Evolutionary conservation across 2,329 filamentous ascomycete species (phyloP).

Genomic region (Chrysoporthe deuterocubensis): DNA sequence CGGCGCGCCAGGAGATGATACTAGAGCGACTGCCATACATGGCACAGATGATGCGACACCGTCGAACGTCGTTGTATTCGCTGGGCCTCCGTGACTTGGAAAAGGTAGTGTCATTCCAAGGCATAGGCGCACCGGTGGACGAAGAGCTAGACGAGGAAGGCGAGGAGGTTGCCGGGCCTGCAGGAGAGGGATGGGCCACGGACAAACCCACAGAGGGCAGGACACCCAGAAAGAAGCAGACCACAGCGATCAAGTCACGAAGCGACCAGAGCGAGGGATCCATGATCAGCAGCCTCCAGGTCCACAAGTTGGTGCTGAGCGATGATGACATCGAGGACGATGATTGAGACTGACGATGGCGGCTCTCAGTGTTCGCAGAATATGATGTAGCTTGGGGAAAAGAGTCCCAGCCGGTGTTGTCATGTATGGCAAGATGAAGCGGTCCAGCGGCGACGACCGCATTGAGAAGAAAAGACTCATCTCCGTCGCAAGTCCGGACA

Average conservation of each 20-base stretch:
- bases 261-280: conserved; percentile 34
- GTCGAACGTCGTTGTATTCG: conserved; percentile 41
- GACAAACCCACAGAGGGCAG: conserved; percentile 61
- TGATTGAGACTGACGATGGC: conserved; percentile 31
- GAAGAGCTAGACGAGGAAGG: conserved; percentile 51
- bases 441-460: not conserved
- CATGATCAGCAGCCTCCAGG: conserved; percentile 48
- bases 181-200: conserved; percentile 62
- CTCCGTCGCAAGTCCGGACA: not conserved
- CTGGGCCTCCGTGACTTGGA: conserved; percentile 63
- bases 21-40: conserved; percentile 89
- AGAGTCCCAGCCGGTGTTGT: not conserved
- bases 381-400: not conserved
- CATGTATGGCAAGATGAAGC: not conserved
- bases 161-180: conserved; percentile 40
- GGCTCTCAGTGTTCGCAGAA: not conserved
- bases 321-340: conserved; percentile 86
- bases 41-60: conserved; percentile 62
- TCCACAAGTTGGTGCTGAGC: conserved; percentile 72
- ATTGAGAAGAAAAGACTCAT: not conserved
- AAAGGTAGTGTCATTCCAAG: conserved; percentile 69
- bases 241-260: conserved; percentile 34
- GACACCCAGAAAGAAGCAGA: conserved; percentile 53
- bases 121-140: conserved; percentile 50
- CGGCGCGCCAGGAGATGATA: conserved; percentile 73